Evolutionary conservation across 2,329 filamentous ascomycete genomes (phyloP), one percentile per base, ranked within the genome.

Genomic region (Moelleriella libera): DNA sequence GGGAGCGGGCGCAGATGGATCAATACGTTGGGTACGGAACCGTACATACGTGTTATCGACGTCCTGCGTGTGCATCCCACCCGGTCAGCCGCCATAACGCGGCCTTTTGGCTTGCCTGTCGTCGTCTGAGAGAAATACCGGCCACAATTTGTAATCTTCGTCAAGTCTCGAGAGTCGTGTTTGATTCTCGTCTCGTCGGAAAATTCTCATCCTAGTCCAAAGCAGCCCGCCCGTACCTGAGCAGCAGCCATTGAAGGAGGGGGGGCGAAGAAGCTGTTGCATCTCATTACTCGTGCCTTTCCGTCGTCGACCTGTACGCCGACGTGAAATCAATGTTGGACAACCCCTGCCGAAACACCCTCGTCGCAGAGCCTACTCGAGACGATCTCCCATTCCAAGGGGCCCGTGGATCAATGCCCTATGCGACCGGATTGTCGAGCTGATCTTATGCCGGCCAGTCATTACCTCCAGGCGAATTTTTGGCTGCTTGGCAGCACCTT

Each of bases 391-490:
- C 50, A 56, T 51, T 52, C 56, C 50, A 53, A 14, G 31, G 51
- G 48, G 48, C 49, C 41, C 50, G 49, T 49, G 51, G 61, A 61
- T 62, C 54, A 54, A 53, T 50, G 50, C 49, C 52, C 52, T 64
- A 63, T 66, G 66, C 63, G 66, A 70, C 68, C 67, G 68, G 68
- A 68, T 65, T 63, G 62, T 61, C 61, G 56, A 66, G 64, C 56
- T 67, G 61, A 65, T 69, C 62, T 54, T 69, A 54, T 55, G 53
- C 52, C 53, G 52, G 48, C 41, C 45, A 47, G 48, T 34, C 44
- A 49, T 48, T 12, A 11, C 12, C 29, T 21, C 44, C 40, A 7
- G 14, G 34, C 34, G 12, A 37, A 3, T 37, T 12, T 37, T 8
- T 37, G 8, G 34, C 8, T 37, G 34, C 34, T 37, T 37, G 34